Percentiles rank a stretch among this genome's conserved stretches.
phyloP scores from a whole-genome alignment of 2,329 filamentous ascomycete genomes.

The Exophiala spinifera region DNA sequence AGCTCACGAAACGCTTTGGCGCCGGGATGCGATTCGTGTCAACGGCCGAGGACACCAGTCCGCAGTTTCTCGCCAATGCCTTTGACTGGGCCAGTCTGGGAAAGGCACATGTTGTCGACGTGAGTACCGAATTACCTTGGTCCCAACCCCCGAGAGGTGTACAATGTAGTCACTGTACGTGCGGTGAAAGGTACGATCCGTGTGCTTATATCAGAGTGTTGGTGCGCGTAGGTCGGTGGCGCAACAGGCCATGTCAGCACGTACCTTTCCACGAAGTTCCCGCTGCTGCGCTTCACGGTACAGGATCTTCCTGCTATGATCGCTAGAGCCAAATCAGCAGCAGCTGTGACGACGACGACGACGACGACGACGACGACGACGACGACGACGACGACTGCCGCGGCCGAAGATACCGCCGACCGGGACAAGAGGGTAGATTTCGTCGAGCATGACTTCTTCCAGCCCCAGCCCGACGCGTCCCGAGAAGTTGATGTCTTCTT shows the following conservation, averaged over 20 bases:
- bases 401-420: slow-evolving; percentile 1
- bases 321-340: slow-evolving; percentile 22
- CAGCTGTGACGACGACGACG: too few species aligned
- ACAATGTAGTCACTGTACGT: too few species aligned
- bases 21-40: slow-evolving; percentile 20
- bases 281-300: slow-evolving; percentile 50
- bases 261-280: slow-evolving; percentile 51
- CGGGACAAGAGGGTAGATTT: slow-evolving; percentile 24
- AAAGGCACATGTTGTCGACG: slow-evolving; percentile 22
- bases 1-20: slow-evolving; percentile 39
- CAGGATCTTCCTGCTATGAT: slow-evolving; percentile 45
- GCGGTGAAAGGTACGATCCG: too few species aligned
- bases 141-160: not conserved
- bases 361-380: too few species aligned
- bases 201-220: not conserved
- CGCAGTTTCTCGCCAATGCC: slow-evolving; percentile 17
- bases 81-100: slow-evolving; percentile 23
- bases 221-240: slow-evolving; percentile 44
- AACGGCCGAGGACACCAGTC: slow-evolving; percentile 10
- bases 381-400: too few species aligned
- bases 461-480: slow-evolving; percentile 30
- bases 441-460: slow-evolving; percentile 36
- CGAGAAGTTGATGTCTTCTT: slow-evolving; percentile 33
- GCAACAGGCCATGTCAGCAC: slow-evolving; percentile 58
- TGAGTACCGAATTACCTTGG: slow-evolving; percentile 15